Percentiles rank a stretch among this genome's conserved stretches.
Evolutionary conservation across 495 filamentous ascomycete genomes (phyloP).

Genomic region (Aspergillus ostianus): DNA sequence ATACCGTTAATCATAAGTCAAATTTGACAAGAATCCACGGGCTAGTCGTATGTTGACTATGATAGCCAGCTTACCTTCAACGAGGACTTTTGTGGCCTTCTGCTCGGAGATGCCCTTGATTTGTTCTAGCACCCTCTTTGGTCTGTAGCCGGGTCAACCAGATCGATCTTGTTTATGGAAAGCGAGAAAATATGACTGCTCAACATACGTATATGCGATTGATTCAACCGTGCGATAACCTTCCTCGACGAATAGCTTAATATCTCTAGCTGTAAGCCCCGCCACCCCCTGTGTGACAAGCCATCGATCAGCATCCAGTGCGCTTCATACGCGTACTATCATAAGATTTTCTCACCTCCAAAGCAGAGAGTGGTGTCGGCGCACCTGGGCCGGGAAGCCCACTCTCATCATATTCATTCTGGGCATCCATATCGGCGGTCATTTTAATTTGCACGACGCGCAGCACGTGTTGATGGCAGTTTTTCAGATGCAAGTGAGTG

Average conservation of each 20-base stretch:
- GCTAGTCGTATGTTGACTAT: too few species aligned
- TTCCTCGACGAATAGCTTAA: conserved; percentile 86
- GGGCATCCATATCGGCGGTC: conserved; percentile 57
- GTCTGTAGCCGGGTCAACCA: conserved; percentile 40
- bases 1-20: conserved; percentile 5
- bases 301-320: conserved; percentile 11
- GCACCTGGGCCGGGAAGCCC: conserved; percentile 79
- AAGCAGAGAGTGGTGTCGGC: conserved; percentile 79
- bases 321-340: not conserved
- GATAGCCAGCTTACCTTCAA: conserved; percentile 81
- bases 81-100: conserved; percentile 90
- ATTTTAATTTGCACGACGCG: conserved; percentile 33
- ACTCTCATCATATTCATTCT: conserved; percentile 61
- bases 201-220: conserved; percentile 79
- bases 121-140: conserved; percentile 79
- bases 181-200: not conserved
- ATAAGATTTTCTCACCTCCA: conserved; percentile 65
- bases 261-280: conserved; percentile 89
- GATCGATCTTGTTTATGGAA: not conserved
- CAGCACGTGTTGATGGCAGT: not conserved
- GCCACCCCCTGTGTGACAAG: conserved; percentile 60
- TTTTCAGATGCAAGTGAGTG: not conserved
- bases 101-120: conserved; percentile 97
- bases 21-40: too few species aligned
- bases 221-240: conserved; percentile 94